Evolutionary conservation across 164 flowering plant genomes (phyloP).

Genomic region (Hamamelis virginiana): DNA sequence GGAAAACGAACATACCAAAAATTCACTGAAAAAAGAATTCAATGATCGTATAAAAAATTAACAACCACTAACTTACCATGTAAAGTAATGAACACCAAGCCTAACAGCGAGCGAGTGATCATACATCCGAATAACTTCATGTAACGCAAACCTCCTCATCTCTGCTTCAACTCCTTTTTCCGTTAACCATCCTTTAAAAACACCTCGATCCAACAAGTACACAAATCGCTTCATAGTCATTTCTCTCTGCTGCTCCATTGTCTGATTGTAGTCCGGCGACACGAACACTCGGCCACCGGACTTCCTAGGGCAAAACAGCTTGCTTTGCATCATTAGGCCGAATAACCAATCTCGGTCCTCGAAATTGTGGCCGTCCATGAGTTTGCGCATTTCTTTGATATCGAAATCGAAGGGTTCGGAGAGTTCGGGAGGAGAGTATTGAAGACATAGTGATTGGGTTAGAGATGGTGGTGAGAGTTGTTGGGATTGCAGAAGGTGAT

Average conservation of each 20-base stretch:
- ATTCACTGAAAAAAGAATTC: no score
- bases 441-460: conserved; percentile 42
- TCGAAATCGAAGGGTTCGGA: conserved; percentile 51
- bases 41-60: background rate
- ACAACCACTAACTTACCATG: conserved; percentile 39
- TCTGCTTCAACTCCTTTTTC: conserved; percentile 45
- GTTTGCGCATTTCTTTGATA: conserved; percentile 47
- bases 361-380: conserved; percentile 68
- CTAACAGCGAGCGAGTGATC: conserved; percentile 78
- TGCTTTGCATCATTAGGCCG: conserved; percentile 62
- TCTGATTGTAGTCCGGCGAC: conserved; percentile 83
- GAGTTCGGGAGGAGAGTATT: conserved; percentile 64
- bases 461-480: conserved; percentile 4
- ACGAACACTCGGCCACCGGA: conserved; percentile 65
- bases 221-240: conserved; percentile 76
- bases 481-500: conserved; percentile 39
- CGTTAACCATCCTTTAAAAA: conserved; percentile 71
- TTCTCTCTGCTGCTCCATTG: conserved; percentile 97
- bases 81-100: conserved; percentile 70
- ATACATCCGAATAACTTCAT: conserved; percentile 53
- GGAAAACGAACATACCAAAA: background rate
- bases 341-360: conserved; percentile 79
- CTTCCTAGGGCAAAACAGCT: conserved; percentile 54
- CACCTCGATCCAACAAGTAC: conserved; percentile 58
- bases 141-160: conserved; percentile 61